Conservation (phyloP, 495 filamentous ascomycete species). For the Trichoderma virens region DNA sequence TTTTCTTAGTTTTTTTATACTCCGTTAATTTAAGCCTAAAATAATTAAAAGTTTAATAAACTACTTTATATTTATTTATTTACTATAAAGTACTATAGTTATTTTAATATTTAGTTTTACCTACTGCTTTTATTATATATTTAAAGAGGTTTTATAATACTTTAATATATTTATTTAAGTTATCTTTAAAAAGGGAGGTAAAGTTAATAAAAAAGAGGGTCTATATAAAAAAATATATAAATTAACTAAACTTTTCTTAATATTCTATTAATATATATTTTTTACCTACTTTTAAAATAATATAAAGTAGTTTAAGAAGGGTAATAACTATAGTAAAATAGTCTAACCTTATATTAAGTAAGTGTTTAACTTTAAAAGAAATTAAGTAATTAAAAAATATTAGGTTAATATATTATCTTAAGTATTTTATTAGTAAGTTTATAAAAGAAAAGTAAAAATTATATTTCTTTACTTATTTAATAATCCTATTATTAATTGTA, state of each 20-base stretch:
- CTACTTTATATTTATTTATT: neutral
- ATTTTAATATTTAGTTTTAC: neutral
- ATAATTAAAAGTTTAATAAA: neutral
- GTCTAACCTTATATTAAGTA: neutral
- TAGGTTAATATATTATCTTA: neutral
- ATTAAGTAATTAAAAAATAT: neutral
- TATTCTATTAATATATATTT: neutral
- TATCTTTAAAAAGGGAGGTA: constrained; percentile 1
- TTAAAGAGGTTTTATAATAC: neutral
- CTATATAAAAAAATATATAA: constrained; percentile 14
- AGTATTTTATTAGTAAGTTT: neutral
- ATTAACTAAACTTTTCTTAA: neutral
- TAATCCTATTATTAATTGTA: neutral
- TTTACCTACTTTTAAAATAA: neutral
- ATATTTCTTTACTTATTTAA: neutral
- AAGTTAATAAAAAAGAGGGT: neutral
- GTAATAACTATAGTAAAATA: neutral
- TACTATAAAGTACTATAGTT: neutral
- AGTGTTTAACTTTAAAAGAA: neutral
- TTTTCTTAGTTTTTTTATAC: neutral
- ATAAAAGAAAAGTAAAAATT: neutral
- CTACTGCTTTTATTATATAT: neutral
- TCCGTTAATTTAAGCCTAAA: neutral
- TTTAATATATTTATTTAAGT: neutral
- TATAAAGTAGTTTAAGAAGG: neutral